Conservation (phyloP, 306 rosid genomes). For the Quercus robur region DNA sequence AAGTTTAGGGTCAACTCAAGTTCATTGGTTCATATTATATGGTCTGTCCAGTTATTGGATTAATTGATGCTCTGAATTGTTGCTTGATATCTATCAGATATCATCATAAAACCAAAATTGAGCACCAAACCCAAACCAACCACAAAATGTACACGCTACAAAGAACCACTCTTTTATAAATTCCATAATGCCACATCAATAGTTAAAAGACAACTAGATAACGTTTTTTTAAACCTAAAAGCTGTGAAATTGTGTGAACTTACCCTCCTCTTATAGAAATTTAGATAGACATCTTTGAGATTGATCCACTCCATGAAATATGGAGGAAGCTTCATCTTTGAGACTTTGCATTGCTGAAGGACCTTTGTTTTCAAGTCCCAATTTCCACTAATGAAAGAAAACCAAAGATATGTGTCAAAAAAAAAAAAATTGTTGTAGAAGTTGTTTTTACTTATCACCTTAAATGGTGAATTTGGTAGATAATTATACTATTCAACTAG, state of each 20-base stretch:
- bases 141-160: neutral
- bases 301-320: constrained; percentile 95
- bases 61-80: neutral
- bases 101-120: neutral
- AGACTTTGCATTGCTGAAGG: constrained; percentile 88
- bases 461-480: neutral
- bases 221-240: neutral
- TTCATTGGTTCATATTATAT: neutral
- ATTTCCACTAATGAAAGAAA: constrained; percentile 65
- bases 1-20: neutral
- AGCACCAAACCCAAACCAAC: neutral
- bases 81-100: neutral
- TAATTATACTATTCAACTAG: neutral
- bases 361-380: constrained; percentile 97
- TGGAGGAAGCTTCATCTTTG: constrained; percentile 67
- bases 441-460: neutral
- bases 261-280: constrained; percentile 78
- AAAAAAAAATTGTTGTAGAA: neutral
- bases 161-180: neutral
- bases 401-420: constrained; percentile 10
- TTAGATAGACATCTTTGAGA: constrained; percentile 84
- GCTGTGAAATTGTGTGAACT: constrained; percentile 22
- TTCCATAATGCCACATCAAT: neutral
- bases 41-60: neutral
- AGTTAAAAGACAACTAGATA: neutral